A percentile compares a stretch with the other conserved stretches of the same genome.
Conservation (phyloP, 2,329 filamentous ascomycete genomes). For the Curvularia sp. region DNA sequence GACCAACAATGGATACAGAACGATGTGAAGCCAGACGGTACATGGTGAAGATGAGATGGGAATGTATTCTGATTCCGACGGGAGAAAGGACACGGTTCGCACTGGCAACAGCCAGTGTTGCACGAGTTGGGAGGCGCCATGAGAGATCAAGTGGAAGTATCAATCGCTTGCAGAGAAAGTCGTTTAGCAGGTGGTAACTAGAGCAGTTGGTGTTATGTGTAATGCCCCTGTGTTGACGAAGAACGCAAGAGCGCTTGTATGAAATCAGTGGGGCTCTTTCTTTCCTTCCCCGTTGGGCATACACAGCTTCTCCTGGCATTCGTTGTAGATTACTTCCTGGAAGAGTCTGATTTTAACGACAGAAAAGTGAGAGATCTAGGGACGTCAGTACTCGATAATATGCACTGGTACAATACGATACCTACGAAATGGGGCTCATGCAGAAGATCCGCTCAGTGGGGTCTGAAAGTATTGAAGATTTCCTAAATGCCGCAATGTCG, state of each 20-base stretch:
- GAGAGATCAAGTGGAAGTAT: background rate
- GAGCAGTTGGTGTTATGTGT: background rate
- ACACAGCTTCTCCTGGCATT: background rate
- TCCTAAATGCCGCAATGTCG: background rate
- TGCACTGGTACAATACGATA: background rate
- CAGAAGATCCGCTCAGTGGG: slow-evolving; percentile 29
- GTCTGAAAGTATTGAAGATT: background rate
- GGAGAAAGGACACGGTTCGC: background rate
- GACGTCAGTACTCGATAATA: background rate
- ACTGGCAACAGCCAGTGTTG: background rate
- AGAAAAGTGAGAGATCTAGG: slow-evolving; percentile 34
- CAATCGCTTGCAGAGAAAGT: background rate
- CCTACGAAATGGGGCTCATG: slow-evolving; percentile 25
- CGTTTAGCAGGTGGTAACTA: background rate
- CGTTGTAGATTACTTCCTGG: background rate
- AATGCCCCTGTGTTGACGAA: background rate
- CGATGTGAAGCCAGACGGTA: background rate
- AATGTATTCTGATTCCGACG: background rate
- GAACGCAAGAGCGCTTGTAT: background rate
- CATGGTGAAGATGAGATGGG: background rate
- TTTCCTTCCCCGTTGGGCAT: background rate
- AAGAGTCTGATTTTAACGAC: slow-evolving; percentile 36
- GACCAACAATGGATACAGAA: background rate
- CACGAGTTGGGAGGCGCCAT: background rate
- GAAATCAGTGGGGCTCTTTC: background rate